These are phyloP conservation scores for Nidula microcarpa DNA, from an alignment of 768 basidiomycete species.

Conservation along the genomic window DNA sequence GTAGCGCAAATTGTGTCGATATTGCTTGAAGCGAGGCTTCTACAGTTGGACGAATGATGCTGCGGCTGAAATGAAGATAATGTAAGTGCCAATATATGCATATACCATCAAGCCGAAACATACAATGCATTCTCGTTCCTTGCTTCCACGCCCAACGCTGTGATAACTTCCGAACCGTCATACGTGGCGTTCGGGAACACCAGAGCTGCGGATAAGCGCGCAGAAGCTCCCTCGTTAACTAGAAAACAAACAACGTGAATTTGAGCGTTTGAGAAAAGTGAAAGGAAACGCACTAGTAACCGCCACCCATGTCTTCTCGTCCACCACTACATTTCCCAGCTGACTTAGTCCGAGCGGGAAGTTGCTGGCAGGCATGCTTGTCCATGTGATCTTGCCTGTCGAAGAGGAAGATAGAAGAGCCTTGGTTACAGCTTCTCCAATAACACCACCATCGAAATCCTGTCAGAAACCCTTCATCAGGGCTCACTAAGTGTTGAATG, in stretches of 20 bases:
- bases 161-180: conserved; percentile 45
- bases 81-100: not conserved
- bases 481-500: not conserved
- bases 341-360: conserved; percentile 41
- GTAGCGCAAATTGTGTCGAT: conserved; percentile 21
- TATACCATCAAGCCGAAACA: conserved; percentile 11
- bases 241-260: not conserved
- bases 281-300: conserved; percentile 37
- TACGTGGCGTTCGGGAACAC: conserved; percentile 36
- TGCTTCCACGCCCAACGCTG: conserved; percentile 44
- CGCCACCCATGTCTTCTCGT: conserved; percentile 51
- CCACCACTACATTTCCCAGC: conserved; percentile 36
- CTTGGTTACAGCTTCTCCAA: conserved; percentile 41
- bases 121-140: conserved; percentile 63
- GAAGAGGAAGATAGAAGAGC: conserved; percentile 23
- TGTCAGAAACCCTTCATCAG: not conserved
- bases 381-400: conserved; percentile 37
- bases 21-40: conserved; percentile 30
- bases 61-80: conserved; percentile 17
- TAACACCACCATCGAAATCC: conserved; percentile 54
- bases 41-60: conserved; percentile 29
- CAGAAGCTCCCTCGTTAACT: conserved; percentile 40
- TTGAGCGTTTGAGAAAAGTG: not conserved
- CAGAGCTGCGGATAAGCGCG: conserved; percentile 31
- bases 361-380: conserved; percentile 25